Percentiles rank a stretch among this genome's conserved stretches.
Evolutionary conservation across 257 asterid genomes (phyloP).

Genomic region (Gynochthodes officinalis): DNA sequence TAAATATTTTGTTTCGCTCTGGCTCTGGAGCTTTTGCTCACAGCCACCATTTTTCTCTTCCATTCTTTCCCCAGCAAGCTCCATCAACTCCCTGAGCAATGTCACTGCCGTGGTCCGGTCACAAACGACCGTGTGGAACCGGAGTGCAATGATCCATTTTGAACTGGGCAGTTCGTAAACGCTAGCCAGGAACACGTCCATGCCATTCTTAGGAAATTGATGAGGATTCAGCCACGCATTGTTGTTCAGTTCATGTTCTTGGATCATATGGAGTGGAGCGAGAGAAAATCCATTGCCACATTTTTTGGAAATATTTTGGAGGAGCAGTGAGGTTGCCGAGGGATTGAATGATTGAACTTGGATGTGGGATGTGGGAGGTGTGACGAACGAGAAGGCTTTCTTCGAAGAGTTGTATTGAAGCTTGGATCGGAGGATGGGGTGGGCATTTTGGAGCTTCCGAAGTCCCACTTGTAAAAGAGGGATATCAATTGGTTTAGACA

Average conservation of each 20-base stretch:
- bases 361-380: conserved; percentile 20
- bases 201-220: conserved; percentile 44
- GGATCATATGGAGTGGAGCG: conserved; percentile 38
- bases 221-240: conserved; percentile 42
- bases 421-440: conserved; percentile 53
- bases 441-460: conserved; percentile 33
- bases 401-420: conserved; percentile 48
- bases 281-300: background rate
- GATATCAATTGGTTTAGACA: conserved; percentile 21
- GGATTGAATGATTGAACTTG: conserved; percentile 26
- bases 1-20: conserved; percentile 15
- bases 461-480: conserved; percentile 29
- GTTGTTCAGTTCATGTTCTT: conserved; percentile 55
- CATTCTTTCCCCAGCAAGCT: conserved; percentile 23
- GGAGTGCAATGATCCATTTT: conserved; percentile 32
- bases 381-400: conserved; percentile 41
- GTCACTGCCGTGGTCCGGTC: conserved; percentile 70
- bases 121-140: conserved; percentile 59
- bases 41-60: conserved; percentile 5
- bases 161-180: conserved; percentile 34
- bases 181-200: conserved; percentile 30
- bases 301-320: conserved; percentile 7
- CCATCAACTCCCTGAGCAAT: conserved; percentile 61
- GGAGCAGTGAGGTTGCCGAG: conserved; percentile 31
- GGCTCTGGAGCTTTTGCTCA: background rate